Percentiles rank a stretch among this genome's conserved stretches.
Evolutionary conservation across 768 basidiomycete species (phyloP).

Genomic region (Mycena capillaripes): DNA sequence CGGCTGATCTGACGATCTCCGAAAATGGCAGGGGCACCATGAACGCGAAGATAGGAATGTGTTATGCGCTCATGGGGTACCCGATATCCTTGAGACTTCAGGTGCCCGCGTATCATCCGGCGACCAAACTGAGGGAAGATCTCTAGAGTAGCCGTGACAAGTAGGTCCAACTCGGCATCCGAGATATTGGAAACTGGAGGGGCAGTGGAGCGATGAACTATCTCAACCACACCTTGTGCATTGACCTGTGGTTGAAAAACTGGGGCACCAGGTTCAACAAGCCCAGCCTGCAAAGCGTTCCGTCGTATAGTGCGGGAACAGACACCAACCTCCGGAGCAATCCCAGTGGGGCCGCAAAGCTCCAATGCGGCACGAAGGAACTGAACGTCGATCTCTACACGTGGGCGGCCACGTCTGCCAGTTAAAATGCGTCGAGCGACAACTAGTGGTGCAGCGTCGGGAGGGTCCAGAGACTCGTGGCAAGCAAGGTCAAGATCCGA

Average conservation of each 20-base stretch:
- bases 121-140: slow-evolving; percentile 33
- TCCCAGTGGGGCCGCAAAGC: no score
- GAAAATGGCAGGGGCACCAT: slow-evolving; percentile 31
- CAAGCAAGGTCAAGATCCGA: not conserved
- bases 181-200: slow-evolving; percentile 22
- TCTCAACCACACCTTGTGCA: not conserved
- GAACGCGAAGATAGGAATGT: slow-evolving; percentile 19
- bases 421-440: not conserved
- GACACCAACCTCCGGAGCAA: slow-evolving; percentile 1
- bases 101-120: slow-evolving; percentile 32
- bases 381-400: not conserved
- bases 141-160: slow-evolving; percentile 15
- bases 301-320: slow-evolving; percentile 34
- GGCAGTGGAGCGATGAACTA: not conserved
- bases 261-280: slow-evolving; percentile 31
- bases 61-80: slow-evolving; percentile 27
- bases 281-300: slow-evolving; percentile 28
- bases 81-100: slow-evolving; percentile 20
- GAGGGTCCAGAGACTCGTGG: slow-evolving; percentile 7
- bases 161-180: slow-evolving; percentile 30
- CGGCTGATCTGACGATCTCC: slow-evolving; percentile 30
- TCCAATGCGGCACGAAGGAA: slow-evolving; percentile 1
- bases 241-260: not conserved
- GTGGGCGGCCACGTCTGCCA: not conserved
- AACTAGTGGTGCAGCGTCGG: not conserved